A percentile compares a stretch with the other conserved stretches of the same genome.
These are phyloP conservation scores for Orbilia javanica DNA, from an alignment of 2,329 filamentous ascomycete genomes.

Conservation along the genomic window DNA sequence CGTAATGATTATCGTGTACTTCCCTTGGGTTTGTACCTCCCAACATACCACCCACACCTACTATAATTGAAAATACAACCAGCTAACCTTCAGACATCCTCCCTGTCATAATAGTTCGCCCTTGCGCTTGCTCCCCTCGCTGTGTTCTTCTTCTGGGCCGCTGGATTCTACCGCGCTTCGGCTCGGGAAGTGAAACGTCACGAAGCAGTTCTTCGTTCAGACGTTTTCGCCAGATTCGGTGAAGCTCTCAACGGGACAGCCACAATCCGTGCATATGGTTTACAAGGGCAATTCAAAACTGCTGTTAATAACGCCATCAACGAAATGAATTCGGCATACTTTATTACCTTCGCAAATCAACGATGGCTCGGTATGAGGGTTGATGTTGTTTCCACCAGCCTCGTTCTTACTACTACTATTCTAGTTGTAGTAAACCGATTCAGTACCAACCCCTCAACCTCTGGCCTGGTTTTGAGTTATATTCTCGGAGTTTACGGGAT, in stretches of 20 bases:
- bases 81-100: slow-evolving; percentile 81
- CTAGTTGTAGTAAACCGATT: slow-evolving; percentile 93
- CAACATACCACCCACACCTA: slow-evolving; percentile 89
- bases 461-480: slow-evolving; percentile 89
- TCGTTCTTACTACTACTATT: slow-evolving; percentile 90
- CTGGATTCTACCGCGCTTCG: slow-evolving; percentile 89
- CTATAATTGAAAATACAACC: slow-evolving; percentile 73
- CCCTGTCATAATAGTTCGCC: slow-evolving; percentile 89
- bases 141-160: slow-evolving; percentile 81
- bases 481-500: slow-evolving; percentile 93
- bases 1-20: slow-evolving; percentile 81
- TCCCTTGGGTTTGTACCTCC: slow-evolving; percentile 85
- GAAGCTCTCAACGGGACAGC: slow-evolving; percentile 87
- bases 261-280: slow-evolving; percentile 88
- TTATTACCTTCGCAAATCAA: slow-evolving; percentile 94
- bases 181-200: slow-evolving; percentile 95
- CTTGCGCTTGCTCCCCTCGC: slow-evolving; percentile 78
- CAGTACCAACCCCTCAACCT: slow-evolving; percentile 83
- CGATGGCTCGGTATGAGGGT: slow-evolving; percentile 89
- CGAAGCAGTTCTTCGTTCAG: slow-evolving; percentile 87
- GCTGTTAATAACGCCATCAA: slow-evolving; percentile 82
- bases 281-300: slow-evolving; percentile 79
- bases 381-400: slow-evolving; percentile 82
- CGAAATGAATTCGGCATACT: slow-evolving; percentile 94
- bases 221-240: slow-evolving; percentile 89